phyloP scores from a whole-genome alignment of 148 eudicot genomes.

The Vaccinium myrtillus region DNA sequence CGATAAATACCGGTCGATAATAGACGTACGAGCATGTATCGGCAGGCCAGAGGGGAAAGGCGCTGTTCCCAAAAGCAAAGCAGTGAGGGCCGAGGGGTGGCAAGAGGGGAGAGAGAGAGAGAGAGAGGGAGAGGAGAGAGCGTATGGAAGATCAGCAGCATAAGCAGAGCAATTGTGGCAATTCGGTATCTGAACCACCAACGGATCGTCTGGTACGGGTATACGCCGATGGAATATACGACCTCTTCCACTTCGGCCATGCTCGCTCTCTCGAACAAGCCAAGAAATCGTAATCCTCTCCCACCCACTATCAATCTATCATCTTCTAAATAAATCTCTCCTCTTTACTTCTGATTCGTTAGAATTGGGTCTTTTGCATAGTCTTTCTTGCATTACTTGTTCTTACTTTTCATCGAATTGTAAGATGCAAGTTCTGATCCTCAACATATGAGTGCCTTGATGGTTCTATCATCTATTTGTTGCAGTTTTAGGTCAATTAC shows the following conservation, averaged over 20 bases:
- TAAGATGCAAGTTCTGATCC: neutral
- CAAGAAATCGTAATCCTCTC: slow-evolving; percentile 44
- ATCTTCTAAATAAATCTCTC: neutral
- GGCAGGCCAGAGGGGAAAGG: neutral
- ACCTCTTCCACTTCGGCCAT: slow-evolving; percentile 87
- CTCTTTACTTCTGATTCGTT: neutral
- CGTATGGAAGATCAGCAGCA: neutral
- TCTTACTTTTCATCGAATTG: neutral
- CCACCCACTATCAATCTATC: too few species aligned
- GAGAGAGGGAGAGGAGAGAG: neutral
- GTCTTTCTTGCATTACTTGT: neutral
- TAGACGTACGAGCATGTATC: too few species aligned
- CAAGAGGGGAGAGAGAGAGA: neutral
- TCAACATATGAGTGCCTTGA: neutral
- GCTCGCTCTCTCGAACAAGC: slow-evolving; percentile 95
- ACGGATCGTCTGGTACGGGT: slow-evolving; percentile 76
- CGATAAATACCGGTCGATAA: too few species aligned
- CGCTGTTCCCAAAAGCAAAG: neutral
- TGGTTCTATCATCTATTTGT: neutral
- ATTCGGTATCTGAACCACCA: slow-evolving; percentile 33
- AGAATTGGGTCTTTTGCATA: neutral
- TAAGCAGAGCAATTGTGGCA: neutral
- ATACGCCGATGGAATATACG: slow-evolving; percentile 89
- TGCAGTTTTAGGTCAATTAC: neutral
- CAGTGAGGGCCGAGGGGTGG: neutral